Evolutionary conservation across 306 rosid species (phyloP).

Genomic region (Lathyrus oleraceus): DNA sequence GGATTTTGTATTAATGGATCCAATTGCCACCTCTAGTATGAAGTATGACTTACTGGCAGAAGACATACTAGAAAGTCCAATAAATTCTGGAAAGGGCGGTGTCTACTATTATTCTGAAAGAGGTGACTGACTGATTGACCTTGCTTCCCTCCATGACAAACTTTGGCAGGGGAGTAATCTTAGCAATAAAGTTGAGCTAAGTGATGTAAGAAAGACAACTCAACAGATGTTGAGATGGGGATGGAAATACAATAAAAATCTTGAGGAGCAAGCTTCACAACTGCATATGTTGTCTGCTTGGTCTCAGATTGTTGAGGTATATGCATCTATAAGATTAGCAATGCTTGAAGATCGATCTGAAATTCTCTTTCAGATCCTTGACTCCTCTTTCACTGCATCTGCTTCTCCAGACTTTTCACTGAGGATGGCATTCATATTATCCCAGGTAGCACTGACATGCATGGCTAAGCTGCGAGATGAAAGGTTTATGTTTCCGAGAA

Average conservation of each 20-base stretch:
- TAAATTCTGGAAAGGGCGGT: constrained; percentile 81
- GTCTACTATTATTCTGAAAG: constrained; percentile 93
- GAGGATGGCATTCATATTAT: constrained; percentile 84
- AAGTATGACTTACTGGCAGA: too few relatives aligned
- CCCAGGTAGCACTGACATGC: too few relatives aligned
- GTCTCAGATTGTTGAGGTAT: constrained; percentile 96
- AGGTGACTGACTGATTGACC: constrained; percentile 89
- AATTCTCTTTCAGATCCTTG: constrained; percentile 90
- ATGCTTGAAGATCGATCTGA: constrained; percentile 85
- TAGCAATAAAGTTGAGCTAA: constrained; percentile 73
- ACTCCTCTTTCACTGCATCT: constrained; percentile 75
- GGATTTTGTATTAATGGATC: too few relatives aligned
- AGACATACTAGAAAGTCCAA: constrained; percentile 71
- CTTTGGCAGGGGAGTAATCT: constrained; percentile 81
- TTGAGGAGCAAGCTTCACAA: constrained; percentile 98
- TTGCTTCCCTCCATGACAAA: constrained; percentile 76
- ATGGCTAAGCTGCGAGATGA: too few relatives aligned
- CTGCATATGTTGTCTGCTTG: constrained; percentile 96
- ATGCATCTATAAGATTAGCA: constrained; percentile 74
- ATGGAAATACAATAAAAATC: constrained; percentile 94
- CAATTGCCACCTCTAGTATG: too few relatives aligned
- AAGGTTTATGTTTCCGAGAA: too few relatives aligned
- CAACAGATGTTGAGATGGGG: constrained; percentile 97
- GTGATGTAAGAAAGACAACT: constrained; percentile 66
- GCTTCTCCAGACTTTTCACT: constrained; percentile 95